These are phyloP conservation scores for Microsporum ferrugineum DNA, from an alignment of 2,329 filamentous ascomycete genomes.

Conservation along the genomic window DNA sequence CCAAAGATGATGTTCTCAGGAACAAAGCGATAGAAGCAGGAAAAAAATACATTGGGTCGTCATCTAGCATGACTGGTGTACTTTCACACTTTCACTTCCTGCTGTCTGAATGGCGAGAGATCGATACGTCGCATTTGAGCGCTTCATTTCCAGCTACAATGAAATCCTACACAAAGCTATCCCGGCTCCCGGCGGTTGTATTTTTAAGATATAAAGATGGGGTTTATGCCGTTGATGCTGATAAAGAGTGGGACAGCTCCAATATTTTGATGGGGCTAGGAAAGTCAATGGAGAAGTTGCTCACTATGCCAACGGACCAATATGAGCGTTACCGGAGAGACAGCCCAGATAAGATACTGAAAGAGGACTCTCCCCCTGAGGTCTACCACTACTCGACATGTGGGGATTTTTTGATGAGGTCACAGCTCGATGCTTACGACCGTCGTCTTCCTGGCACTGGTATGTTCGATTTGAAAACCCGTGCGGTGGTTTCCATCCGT, in stretches of 20 bases:
- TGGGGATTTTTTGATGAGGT: conserved; percentile 85
- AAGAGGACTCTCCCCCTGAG: conserved; percentile 59
- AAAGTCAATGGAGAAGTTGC: conserved; percentile 90
- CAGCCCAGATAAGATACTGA: conserved; percentile 54
- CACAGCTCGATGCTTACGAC: conserved; percentile 86
- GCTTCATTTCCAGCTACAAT: conserved; percentile 52
- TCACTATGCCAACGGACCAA: conserved; percentile 69
- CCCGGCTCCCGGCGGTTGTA: conserved; percentile 61
- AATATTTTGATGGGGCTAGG: conserved; percentile 86
- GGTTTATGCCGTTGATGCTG: conserved; percentile 85
- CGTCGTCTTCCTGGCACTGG: conserved; percentile 75
- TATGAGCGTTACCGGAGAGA: conserved; percentile 73
- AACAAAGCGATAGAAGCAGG: conserved; percentile 52
- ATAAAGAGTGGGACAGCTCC: conserved; percentile 77
- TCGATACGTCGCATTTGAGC: conserved; percentile 58
- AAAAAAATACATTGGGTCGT: conserved; percentile 85
- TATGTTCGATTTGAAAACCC: conserved; percentile 92
- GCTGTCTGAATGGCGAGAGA: conserved; percentile 66
- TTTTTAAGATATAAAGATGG: conserved; percentile 77
- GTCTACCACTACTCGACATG: conserved; percentile 78
- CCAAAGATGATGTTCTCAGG: conserved; percentile 63
- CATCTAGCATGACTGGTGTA: conserved; percentile 86
- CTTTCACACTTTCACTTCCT: conserved; percentile 88
- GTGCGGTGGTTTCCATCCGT: conserved; percentile 80
- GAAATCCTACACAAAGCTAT: conserved; percentile 59